A percentile compares a stretch with the other conserved stretches of the same genome.
Evolutionary conservation across 805 yeast genomes (phyloP).

Genomic region (Teunomyces panamensis): DNA sequence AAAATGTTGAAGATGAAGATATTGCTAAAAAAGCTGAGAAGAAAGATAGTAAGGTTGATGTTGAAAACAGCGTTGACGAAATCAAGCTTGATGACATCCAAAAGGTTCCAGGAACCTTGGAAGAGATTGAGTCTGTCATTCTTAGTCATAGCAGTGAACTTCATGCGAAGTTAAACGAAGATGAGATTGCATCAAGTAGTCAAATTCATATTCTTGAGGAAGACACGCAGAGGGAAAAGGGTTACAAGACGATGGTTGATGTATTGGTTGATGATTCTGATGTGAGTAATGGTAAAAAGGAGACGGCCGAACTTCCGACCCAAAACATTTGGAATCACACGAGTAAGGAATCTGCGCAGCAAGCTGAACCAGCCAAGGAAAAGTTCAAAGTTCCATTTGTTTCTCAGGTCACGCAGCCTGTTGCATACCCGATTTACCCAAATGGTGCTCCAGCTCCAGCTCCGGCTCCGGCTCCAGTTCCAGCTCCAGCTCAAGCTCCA

Average conservation of each 20-base stretch:
- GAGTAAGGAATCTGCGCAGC: not conserved
- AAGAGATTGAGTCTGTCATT: conserved; percentile 37
- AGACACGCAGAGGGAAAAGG: conserved; percentile 8
- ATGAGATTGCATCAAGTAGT: conserved; percentile 1
- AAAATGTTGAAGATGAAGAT: not conserved
- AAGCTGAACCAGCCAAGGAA: not conserved
- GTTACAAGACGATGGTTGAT: conserved; percentile 18
- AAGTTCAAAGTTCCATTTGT: conserved; percentile 1
- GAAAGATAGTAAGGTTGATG: not conserved
- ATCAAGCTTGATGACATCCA: not conserved
- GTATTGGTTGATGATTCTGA: conserved; percentile 11
- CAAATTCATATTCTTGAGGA: not conserved
- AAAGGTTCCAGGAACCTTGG: conserved; percentile 24
- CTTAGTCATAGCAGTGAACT: conserved; percentile 31
- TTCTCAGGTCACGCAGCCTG: not conserved
- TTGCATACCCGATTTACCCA: not conserved
- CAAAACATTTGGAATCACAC: not conserved
- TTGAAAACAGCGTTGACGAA: conserved; percentile 2
- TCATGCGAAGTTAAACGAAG: conserved; percentile 4
- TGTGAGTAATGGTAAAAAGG: not conserved
- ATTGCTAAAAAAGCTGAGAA: no score
- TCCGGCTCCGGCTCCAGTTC: not conserved
- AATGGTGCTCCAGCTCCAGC: not conserved
- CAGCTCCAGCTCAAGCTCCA: not conserved
- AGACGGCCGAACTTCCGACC: not conserved